Conservation (phyloP, 2,329 filamentous ascomycete genomes). For the Cordyceps tenuipes region DNA sequence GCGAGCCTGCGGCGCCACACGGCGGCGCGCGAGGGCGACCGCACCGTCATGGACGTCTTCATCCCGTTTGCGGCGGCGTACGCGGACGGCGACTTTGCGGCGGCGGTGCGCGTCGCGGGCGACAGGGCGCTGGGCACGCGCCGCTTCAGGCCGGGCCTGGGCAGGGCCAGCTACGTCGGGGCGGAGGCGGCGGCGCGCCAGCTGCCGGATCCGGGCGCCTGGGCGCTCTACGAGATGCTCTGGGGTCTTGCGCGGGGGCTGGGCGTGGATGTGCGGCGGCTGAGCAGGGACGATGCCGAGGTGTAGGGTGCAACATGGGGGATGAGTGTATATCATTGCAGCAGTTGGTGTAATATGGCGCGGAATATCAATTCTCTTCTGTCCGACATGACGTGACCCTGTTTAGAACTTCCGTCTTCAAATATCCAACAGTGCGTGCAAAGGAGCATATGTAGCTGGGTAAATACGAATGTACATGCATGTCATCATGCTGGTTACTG, state of each 20-base stretch:
- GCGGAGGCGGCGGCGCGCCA: conserved; percentile 33
- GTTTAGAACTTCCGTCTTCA: no score
- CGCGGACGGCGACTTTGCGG: conserved; percentile 45
- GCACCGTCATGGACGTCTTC: conserved; percentile 49
- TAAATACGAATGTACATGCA: no score
- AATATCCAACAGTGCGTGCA: no score
- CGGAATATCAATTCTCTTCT: no score
- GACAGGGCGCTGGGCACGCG: conserved; percentile 50
- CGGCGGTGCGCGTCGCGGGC: conserved; percentile 49
- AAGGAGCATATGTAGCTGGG: no score
- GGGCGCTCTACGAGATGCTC: conserved; percentile 28
- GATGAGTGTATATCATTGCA: no score
- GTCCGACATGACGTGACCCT: no score
- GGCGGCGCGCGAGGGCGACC: conserved; percentile 45
- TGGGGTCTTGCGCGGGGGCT: not conserved
- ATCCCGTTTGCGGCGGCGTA: conserved; percentile 44
- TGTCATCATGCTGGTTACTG: not conserved
- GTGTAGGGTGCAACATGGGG: no score
- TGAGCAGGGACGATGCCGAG: not conserved
- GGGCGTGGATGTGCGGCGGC: not conserved
- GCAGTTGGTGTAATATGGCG: no score
- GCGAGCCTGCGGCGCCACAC: conserved; percentile 41
- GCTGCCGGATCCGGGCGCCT: conserved; percentile 62
- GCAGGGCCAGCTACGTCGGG: conserved; percentile 60
- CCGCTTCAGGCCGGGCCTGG: conserved; percentile 41